These are phyloP conservation scores for Aaosphaeria arxii DNA, from an alignment of 2,329 filamentous ascomycete species.

Conservation along the genomic window DNA sequence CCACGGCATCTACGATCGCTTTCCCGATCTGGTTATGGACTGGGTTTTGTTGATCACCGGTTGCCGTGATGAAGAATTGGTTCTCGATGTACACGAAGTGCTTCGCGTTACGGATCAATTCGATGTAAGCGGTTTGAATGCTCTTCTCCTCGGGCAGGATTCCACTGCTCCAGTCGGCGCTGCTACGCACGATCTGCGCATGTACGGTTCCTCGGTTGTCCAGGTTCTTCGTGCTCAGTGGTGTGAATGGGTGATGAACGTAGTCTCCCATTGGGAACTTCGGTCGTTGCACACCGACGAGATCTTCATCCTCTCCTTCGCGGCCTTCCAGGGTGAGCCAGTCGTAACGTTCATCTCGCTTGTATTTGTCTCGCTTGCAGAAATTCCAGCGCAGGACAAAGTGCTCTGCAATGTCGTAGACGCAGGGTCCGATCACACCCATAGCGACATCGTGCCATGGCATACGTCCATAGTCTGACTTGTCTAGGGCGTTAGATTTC, in stretches of 20 bases:
- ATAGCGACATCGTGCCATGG: constrained; percentile 97
- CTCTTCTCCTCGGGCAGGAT: constrained; percentile 74
- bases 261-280: constrained; percentile 89
- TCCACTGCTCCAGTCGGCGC: constrained; percentile 89
- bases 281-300: constrained; percentile 84
- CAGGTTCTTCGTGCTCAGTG: constrained; percentile 63
- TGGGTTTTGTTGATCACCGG: constrained; percentile 79
- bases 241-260: constrained; percentile 71
- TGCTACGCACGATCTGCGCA: constrained; percentile 85
- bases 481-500: constrained; percentile 89
- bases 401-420: constrained; percentile 93
- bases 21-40: constrained; percentile 84
- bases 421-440: constrained; percentile 82
- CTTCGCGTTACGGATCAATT: constrained; percentile 81
- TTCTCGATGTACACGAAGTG: constrained; percentile 98
- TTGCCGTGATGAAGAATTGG: constrained; percentile 89
- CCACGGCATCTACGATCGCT: constrained; percentile 86
- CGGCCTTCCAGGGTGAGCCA: constrained; percentile 81
- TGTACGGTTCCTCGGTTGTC: constrained; percentile 66
- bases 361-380: constrained; percentile 96
- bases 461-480: constrained; percentile 91
- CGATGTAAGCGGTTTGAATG: constrained; percentile 82
- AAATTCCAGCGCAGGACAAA: constrained; percentile 97
- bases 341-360: constrained; percentile 77
- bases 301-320: constrained; percentile 74